Evolutionary conservation across 148 eudicot species (phyloP).

Genomic region (Pouteria glomerata): DNA sequence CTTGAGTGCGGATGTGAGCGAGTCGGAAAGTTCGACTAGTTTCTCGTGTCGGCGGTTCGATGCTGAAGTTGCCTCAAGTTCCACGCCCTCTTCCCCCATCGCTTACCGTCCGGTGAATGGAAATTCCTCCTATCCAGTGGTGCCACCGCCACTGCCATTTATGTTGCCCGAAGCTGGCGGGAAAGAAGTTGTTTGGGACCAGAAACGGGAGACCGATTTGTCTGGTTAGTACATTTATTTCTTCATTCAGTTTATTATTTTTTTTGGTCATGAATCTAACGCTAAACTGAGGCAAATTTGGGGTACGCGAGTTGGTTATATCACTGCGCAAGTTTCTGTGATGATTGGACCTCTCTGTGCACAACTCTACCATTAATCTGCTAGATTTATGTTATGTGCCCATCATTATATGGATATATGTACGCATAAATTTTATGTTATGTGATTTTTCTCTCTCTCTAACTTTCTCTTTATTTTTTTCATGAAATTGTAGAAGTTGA

Average conservation of each 20-base stretch:
- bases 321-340: not conserved
- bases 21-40: constrained; percentile 24
- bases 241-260: not conserved
- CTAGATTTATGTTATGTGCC: not conserved
- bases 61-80: constrained; percentile 10
- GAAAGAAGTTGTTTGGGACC: constrained; percentile 56
- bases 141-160: constrained; percentile 11
- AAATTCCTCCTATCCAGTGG: not conserved
- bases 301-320: not conserved
- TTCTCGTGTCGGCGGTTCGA: constrained; percentile 6
- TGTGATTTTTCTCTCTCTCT: not conserved
- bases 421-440: not conserved
- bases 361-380: not conserved
- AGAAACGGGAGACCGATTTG: constrained; percentile 37
- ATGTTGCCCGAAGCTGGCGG: constrained; percentile 18
- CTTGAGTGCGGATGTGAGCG: constrained; percentile 27
- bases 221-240: constrained; percentile 40
- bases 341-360: not conserved
- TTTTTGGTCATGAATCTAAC: not conserved
- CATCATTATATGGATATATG: no score
- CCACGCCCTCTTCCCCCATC: constrained; percentile 14
- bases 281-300: not conserved
- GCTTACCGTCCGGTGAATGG: not conserved
- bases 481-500: constrained; percentile 61
- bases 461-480: not conserved